Evolutionary conservation across 2,329 filamentous ascomycete species (phyloP).

Genomic region (Camptophora hylomeconis): DNA sequence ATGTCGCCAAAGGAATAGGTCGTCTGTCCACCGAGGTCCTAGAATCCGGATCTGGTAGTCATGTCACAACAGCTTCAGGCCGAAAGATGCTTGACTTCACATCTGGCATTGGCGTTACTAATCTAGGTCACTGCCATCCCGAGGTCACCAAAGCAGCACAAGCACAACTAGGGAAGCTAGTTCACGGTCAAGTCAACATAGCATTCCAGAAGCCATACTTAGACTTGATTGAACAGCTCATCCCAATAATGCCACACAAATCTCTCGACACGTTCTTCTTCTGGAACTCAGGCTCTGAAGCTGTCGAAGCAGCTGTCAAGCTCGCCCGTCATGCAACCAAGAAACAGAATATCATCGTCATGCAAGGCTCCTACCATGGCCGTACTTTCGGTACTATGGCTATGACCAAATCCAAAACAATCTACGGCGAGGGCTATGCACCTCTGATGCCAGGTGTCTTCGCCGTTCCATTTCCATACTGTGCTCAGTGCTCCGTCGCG

Average conservation of each 20-base stretch:
- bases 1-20: constrained; percentile 18
- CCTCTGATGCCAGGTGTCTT: constrained; percentile 28
- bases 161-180: constrained; percentile 23
- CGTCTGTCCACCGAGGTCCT: constrained; percentile 19
- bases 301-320: constrained; percentile 25
- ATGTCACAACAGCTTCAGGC: constrained; percentile 21
- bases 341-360: constrained; percentile 26
- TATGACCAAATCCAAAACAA: constrained; percentile 5
- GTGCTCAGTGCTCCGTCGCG: constrained; percentile 24
- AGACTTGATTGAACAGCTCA: constrained; percentile 21
- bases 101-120: constrained; percentile 23
- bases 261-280: constrained; percentile 28
- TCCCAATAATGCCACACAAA: constrained; percentile 25
- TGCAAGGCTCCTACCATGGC: constrained; percentile 26
- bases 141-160: constrained; percentile 24
- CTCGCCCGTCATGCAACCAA: constrained; percentile 24
- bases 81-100: constrained; percentile 23
- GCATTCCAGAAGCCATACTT: constrained; percentile 28
- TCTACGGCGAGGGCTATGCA: constrained; percentile 20
- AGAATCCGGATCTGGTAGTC: constrained; percentile 21
- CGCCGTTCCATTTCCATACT: constrained; percentile 26
- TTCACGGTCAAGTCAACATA: constrained; percentile 29
- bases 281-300: constrained; percentile 26
- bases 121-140: constrained; percentile 26
- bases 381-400: constrained; percentile 20